Conservation (phyloP, 2,329 filamentous ascomycete genomes). For the Aspergillus sp. region DNA sequence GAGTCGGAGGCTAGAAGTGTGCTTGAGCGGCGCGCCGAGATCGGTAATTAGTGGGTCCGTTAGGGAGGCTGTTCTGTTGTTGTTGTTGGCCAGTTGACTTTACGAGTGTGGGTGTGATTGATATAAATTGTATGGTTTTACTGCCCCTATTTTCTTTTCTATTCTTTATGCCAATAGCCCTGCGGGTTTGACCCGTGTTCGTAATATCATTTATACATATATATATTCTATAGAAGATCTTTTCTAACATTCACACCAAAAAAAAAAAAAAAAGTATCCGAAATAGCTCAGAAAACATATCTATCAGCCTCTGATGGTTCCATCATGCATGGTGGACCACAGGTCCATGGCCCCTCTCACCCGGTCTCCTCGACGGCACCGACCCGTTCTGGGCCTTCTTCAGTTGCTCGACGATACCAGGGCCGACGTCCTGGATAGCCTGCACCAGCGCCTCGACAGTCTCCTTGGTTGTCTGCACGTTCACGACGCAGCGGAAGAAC, state of each 20-base stretch:
- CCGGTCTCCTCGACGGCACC: conserved; percentile 24
- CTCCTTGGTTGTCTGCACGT: conserved; percentile 58
- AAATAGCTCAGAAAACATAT: background rate
- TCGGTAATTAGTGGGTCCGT: conserved; percentile 30
- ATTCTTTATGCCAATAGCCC: background rate
- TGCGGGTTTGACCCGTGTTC: background rate
- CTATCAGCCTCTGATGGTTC: background rate
- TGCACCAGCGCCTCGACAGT: conserved; percentile 64
- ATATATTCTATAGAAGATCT: background rate
- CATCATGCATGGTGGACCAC: conserved; percentile 26
- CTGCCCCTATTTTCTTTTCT: background rate
- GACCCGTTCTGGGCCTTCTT: conserved; percentile 24
- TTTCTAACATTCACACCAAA: background rate
- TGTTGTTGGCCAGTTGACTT: background rate
- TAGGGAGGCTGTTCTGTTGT: background rate
- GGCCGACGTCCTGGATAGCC: conserved; percentile 54
- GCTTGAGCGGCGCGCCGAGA: conserved; percentile 47
- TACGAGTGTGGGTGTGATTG: background rate
- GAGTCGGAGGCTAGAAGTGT: conserved; percentile 49
- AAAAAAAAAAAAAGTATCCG: background rate
- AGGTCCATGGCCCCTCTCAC: conserved; percentile 36
- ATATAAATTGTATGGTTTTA: background rate
- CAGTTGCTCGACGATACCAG: conserved; percentile 31
- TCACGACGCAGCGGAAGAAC: conserved; percentile 70
- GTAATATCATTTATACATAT: background rate